A percentile compares a stretch with the other conserved stretches of the same genome.
Evolutionary conservation across 2,329 filamentous ascomycete species (phyloP).

Genomic region (Pseudocercospora macadamiae): DNA sequence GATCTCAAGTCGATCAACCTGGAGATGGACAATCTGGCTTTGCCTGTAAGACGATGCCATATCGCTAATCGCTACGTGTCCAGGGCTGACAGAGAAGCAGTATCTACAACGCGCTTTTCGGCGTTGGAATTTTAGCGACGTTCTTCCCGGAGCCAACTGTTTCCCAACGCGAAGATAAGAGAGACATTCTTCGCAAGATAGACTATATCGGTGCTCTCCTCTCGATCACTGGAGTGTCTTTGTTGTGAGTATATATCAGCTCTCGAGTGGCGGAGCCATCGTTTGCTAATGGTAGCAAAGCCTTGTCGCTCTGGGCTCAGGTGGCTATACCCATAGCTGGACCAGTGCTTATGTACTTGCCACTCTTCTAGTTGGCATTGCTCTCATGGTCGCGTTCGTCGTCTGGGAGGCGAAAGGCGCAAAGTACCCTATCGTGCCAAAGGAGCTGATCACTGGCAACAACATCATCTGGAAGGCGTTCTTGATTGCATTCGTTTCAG

Average conservation of each 20-base stretch:
- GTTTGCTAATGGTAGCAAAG: background rate
- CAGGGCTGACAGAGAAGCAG: background rate
- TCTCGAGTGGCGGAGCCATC: rapidly evolving
- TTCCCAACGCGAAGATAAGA: background rate
- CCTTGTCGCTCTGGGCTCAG: slow-evolving; percentile 43
- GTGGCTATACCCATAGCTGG: slow-evolving; percentile 25
- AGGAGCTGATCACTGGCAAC: slow-evolving; percentile 26
- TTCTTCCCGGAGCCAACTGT: slow-evolving; percentile 18
- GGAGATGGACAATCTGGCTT: slow-evolving; percentile 19
- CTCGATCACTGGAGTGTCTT: slow-evolving; percentile 51
- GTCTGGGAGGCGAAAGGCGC: slow-evolving; percentile 33
- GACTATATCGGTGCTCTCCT: slow-evolving; percentile 56
- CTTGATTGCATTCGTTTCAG: slow-evolving; percentile 38
- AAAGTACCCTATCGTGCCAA: slow-evolving; percentile 33
- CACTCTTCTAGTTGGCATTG: slow-evolving; percentile 28
- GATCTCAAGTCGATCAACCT: slow-evolving; percentile 16
- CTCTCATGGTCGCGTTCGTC: slow-evolving; percentile 28
- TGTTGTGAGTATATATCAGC: slow-evolving; percentile 38
- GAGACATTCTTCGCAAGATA: slow-evolving; percentile 46
- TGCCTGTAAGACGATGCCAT: background rate
- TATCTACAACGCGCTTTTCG: slow-evolving; percentile 53
- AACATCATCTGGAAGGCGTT: slow-evolving; percentile 36
- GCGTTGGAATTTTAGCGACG: slow-evolving; percentile 47
- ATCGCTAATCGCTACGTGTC: background rate
- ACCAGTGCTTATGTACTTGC: slow-evolving; percentile 27